Conservation (phyloP, 148 eudicot genomes). For the Spergularia bocconei region DNA sequence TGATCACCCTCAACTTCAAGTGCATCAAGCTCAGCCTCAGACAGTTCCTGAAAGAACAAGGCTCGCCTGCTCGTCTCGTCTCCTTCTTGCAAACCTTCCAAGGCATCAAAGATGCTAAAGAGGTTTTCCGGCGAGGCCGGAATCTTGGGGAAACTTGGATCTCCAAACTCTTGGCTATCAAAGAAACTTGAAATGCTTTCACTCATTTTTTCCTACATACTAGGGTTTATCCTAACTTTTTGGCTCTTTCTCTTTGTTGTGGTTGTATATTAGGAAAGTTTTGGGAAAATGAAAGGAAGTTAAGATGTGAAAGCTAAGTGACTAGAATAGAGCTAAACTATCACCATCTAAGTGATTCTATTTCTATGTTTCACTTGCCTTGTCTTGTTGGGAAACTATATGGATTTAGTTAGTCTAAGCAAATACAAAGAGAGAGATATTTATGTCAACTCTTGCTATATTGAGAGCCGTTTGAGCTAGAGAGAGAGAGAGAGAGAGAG, state of each 20-base stretch:
- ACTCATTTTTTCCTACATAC: slow-evolving; percentile 12
- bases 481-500: background rate
- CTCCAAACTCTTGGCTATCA: slow-evolving; percentile 34
- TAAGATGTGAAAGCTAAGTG: slow-evolving; percentile 4
- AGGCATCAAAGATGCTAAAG: slow-evolving; percentile 53
- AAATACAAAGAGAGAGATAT: background rate
- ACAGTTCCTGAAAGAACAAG: slow-evolving; percentile 20
- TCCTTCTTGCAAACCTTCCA: slow-evolving; percentile 38
- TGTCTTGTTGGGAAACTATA: slow-evolving; percentile 5
- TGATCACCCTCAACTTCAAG: slow-evolving; percentile 16
- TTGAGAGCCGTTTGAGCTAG: background rate
- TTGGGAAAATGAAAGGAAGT: background rate
- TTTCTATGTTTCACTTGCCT: slow-evolving; percentile 11
- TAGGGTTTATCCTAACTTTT: too few relatives aligned
- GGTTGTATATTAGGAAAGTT: background rate
- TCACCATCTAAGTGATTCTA: slow-evolving; percentile 23
- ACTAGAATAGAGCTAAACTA: slow-evolving; percentile 9
- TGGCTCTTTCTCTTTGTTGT: background rate
- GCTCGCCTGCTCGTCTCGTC: background rate
- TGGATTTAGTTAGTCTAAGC: background rate
- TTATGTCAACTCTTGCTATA: background rate
- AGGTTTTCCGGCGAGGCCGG: slow-evolving; percentile 42
- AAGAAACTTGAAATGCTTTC: slow-evolving; percentile 38
- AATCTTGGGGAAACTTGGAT: slow-evolving; percentile 18
- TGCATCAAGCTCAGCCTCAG: slow-evolving; percentile 24